Evolutionary conservation across 805 yeast genomes (phyloP), one percentile per base, ranked within the genome.

Genomic region (Hagleromyces aurorensis): DNA sequence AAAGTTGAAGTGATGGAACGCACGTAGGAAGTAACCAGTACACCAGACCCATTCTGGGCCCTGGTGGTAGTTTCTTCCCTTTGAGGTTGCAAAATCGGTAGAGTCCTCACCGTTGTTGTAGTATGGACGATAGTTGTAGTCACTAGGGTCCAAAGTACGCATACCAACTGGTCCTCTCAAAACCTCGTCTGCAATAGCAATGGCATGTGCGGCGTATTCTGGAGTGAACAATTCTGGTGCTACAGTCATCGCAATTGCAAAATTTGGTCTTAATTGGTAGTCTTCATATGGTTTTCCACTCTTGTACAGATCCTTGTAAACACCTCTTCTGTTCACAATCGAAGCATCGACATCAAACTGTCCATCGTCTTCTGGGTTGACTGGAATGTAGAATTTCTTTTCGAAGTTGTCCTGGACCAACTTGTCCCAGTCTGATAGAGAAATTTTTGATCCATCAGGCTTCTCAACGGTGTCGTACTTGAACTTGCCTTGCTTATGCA

Each of bases 31-130:
- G 55, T 75, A 86, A 3, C 98, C 98, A 15, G 69, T 67, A 35
- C 76, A 71, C 96, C 96, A 89, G 19, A 83, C 81, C 98, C 98
- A 89, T 53, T 91, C 98, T 2, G 98, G 98, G 2, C 98, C 98
- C 60, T 89, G 97, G 57, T 89, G 98, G 55, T 89, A 89, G 59
- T 91, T 91, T 47, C 97, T 72, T 17, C 98, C 98, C 58, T 86
- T 85, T 2, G 96, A 69, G 0, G 96, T 86, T 1, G 93, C 85
- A 67, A 86, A 91, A 55, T 89, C 95, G 4, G 69, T 73, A 30
- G 72, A 73, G 48, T 89, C 97, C 22, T 71, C 79, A 27, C 85
- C 62, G 53, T 89, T 91, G 48, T 65, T 64, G 57, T 89, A 89
- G 59, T 83, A 73, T 2, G 98, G 98, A 40, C 94, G 69, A 56